Conservation (phyloP, 106 monocot genomes). For the Allium sativum region DNA sequence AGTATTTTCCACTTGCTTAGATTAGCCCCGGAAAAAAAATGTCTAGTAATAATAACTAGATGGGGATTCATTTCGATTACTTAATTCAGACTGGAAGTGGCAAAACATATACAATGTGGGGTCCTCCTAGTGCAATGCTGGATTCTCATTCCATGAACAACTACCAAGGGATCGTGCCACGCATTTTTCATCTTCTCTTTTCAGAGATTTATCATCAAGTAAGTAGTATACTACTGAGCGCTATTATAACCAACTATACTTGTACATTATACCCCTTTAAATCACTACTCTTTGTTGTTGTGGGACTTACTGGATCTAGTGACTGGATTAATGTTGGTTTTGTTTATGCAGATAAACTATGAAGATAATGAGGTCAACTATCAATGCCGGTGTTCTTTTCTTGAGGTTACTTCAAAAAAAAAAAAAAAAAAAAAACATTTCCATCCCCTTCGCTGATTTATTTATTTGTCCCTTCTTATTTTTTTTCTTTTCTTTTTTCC, state of each 20-base stretch:
- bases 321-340: no score
- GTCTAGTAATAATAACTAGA: no score
- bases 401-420: constrained; percentile 77
- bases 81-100: constrained; percentile 64
- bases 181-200: constrained; percentile 74
- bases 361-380: constrained; percentile 41
- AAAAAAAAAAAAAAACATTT: no score
- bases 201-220: constrained; percentile 44
- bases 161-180: constrained; percentile 68
- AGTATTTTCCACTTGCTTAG: no score
- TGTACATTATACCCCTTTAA: no score
- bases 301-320: no score
- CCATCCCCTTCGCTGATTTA: background rate
- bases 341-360: constrained; percentile 32
- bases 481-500: background rate
- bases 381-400: constrained; percentile 84
- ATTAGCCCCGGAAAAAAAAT: no score
- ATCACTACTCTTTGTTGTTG: no score
- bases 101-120: constrained; percentile 97
- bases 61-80: no score
- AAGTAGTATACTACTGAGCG: constrained; percentile 18
- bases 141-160: constrained; percentile 23
- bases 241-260: no score
- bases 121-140: constrained; percentile 77
- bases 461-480: background rate